Base-by-base conservation (phyloP, 768 basidiomycete species). In the Leccinum imitatum region DNA sequence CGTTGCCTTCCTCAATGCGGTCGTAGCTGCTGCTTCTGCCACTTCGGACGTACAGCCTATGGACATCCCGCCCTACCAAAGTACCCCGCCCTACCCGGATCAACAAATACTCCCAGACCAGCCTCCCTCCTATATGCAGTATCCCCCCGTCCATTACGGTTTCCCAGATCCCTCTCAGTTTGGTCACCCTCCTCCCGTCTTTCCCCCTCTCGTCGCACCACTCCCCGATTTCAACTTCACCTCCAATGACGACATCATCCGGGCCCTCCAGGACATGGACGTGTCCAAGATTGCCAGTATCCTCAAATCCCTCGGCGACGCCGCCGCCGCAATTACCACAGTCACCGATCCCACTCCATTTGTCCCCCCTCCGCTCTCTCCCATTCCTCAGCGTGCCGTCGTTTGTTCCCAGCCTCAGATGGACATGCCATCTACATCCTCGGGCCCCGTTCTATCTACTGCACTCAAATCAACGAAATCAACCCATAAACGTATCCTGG, bases 211-310 rank as follows among this genome's bases (percentile, higher is more conserved):
- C 6, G 63, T 55, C 14, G 63, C 59, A 2, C 64, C 67, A 4
- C 61, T 76, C 44, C 73, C 76, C 15, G 78, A 77, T 25, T 68
- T 80, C n/a, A 72, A 70, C 27, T 76, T 76, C 57, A 78, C 79
- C 13, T 87, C 87, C 25, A 89, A 84, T 65, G 90, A 92, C 52
- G 87, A 90, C 60, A 82, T 92, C 50, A 74, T 91, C 48, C 88
- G 86, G 35, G 85, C 84, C 11, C 73, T 92, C 53, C 89, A 91
- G 69, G 84, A 86, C 52, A 76, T 91, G 61, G 90, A 92, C 64
- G 64, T 75, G 10, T 79, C 86, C 54, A 90, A 86, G 75, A 82
- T 92, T 58, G 83, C 87, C 0, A 80, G 77, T 56, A 87, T 85
- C 11, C 77, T 92, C 59, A 87, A 84, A 70, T 82, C 82, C 8